phyloP scores from a whole-genome alignment of 306 rosid genomes.

The Sicyos edulis region DNA sequence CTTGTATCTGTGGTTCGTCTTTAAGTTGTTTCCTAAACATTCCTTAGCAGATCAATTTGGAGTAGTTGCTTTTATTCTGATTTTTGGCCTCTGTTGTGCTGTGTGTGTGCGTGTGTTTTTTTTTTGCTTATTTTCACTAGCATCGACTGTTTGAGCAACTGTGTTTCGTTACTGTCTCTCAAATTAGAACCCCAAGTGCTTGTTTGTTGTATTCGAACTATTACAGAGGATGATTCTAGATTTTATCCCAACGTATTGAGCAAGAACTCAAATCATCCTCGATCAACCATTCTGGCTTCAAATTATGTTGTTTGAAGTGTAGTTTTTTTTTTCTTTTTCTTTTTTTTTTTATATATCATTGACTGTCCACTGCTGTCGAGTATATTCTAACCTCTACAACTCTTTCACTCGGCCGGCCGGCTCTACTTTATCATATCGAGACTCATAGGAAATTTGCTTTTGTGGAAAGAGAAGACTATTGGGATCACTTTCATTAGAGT shows the following conservation, averaged over 20 bases:
- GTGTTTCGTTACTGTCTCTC: neutral
- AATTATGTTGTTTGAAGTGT: neutral
- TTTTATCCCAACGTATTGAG: neutral
- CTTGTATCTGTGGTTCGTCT: neutral
- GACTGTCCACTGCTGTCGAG: no score
- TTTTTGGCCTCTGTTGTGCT: neutral
- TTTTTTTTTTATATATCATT: no score
- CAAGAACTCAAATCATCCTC: neutral
- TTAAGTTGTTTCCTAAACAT: neutral
- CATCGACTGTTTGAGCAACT: neutral
- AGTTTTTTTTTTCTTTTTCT: neutral
- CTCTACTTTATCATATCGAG: no score
- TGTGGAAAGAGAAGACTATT: no score
- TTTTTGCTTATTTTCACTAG: neutral
- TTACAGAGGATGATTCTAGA: neutral
- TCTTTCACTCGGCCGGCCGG: no score
- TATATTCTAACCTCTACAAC: no score
- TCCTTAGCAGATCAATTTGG: neutral
- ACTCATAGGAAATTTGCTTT: no score
- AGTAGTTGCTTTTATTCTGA: neutral
- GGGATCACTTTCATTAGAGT: no score
- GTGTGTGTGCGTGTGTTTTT: neutral
- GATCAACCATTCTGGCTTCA: neutral
- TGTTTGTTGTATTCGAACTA: neutral
- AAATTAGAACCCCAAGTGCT: constrained; percentile 1